phyloP scores from a whole-genome alignment of 225 moss, liverwort and hornwort species.

The Polytrichum formosum region DNA sequence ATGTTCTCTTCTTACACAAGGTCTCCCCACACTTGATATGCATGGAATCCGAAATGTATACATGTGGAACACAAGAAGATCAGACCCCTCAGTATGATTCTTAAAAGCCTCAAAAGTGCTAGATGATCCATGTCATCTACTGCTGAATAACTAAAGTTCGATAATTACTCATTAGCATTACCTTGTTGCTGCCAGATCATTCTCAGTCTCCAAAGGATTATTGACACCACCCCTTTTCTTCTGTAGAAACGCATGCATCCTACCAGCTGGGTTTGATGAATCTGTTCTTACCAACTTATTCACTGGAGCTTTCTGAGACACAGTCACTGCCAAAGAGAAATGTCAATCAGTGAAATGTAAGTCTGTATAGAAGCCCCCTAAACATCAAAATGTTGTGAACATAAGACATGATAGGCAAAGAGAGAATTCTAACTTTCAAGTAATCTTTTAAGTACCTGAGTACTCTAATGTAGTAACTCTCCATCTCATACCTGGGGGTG shows the following conservation, averaged over 20 bases:
- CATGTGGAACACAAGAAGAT: too few relatives aligned
- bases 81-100: too few relatives aligned
- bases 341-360: constrained; percentile 1
- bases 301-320: constrained; percentile 69
- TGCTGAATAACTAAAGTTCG: too few relatives aligned
- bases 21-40: too few relatives aligned
- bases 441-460: too few relatives aligned
- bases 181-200: constrained; percentile 81
- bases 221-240: constrained; percentile 41
- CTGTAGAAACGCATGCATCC: constrained; percentile 82
- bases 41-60: too few relatives aligned
- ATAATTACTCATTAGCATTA: constrained; percentile 10
- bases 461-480: too few relatives aligned
- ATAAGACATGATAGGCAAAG: too few relatives aligned
- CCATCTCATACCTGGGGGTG: constrained; percentile 44
- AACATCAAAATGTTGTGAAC: constrained; percentile 1
- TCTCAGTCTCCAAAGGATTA: constrained; percentile 39
- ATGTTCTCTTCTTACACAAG: too few relatives aligned
- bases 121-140: too few relatives aligned
- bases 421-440: too few relatives aligned
- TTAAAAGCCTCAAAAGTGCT: too few relatives aligned
- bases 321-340: constrained; percentile 26
- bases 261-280: constrained; percentile 80
- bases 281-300: constrained; percentile 89
- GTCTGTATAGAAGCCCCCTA: constrained; percentile 4